Evolutionary conservation across 1,139 yeast species (phyloP).

Genomic region (Pichia sp.): DNA sequence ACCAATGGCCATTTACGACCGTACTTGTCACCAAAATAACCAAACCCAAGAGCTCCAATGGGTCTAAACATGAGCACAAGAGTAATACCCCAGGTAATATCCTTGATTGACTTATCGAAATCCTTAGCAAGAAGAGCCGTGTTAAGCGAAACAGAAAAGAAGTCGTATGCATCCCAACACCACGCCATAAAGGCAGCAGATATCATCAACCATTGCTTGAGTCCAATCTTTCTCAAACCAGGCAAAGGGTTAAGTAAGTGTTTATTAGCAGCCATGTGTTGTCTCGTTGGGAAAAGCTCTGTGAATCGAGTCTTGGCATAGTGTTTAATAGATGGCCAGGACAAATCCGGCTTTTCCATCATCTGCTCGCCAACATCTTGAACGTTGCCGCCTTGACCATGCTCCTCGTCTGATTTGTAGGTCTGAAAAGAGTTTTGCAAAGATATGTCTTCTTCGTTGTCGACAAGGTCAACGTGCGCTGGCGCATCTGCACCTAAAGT

Average conservation of each 20-base stretch:
- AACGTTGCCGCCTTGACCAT: too few species aligned
- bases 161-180: slow-evolving; percentile 78
- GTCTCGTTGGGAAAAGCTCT: slow-evolving; percentile 35
- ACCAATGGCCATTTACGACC: slow-evolving; percentile 72
- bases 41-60: slow-evolving; percentile 70
- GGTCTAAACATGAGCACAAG: slow-evolving; percentile 73
- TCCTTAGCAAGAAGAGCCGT: slow-evolving; percentile 48
- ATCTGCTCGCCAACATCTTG: slow-evolving; percentile 1
- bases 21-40: slow-evolving; percentile 56
- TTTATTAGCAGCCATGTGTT: slow-evolving; percentile 23
- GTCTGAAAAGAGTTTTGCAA: slow-evolving; percentile 7
- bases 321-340: slow-evolving; percentile 24
- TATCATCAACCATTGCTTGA: slow-evolving; percentile 56
- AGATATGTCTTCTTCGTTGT: neutral
- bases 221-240: slow-evolving; percentile 37
- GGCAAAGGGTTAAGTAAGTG: slow-evolving; percentile 48
- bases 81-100: slow-evolving; percentile 75
- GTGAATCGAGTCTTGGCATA: slow-evolving; percentile 37
- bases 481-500: too few species aligned
- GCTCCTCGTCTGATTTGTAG: slow-evolving; percentile 9
- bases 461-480: too few species aligned
- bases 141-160: slow-evolving; percentile 60
- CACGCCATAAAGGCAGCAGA: slow-evolving; percentile 60
- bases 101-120: slow-evolving; percentile 41
- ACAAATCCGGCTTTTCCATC: slow-evolving; percentile 24